Evolutionary conservation across 1,284 basidiomycete species (phyloP).

Genomic region (Malassezia obtusa): DNA sequence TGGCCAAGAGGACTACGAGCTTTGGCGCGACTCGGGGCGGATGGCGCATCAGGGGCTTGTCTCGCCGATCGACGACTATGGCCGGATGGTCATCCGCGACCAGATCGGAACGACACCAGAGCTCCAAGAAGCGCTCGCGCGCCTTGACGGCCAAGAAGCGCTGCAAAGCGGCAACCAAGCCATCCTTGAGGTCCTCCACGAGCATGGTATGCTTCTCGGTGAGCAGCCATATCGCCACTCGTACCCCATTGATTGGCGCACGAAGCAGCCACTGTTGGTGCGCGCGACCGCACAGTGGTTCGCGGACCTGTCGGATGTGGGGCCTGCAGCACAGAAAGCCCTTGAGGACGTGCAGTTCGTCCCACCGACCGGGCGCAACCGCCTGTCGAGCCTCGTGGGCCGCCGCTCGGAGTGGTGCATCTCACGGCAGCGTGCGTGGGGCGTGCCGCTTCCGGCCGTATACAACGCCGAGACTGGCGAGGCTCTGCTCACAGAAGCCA

Average conservation of each 20-base stretch:
- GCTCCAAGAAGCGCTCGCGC: conserved; percentile 49
- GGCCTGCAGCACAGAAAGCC: conserved; percentile 63
- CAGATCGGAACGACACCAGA: conserved; percentile 8
- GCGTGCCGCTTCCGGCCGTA: conserved; percentile 87
- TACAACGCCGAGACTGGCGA: conserved; percentile 61
- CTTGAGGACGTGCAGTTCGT: conserved; percentile 67
- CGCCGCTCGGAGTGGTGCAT: conserved; percentile 98
- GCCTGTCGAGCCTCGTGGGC: conserved; percentile 72
- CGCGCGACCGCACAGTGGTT: conserved; percentile 98
- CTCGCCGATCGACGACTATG: conserved; percentile 63
- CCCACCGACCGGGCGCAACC: conserved; percentile 52
- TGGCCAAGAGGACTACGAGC: conserved; percentile 76
- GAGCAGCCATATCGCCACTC: conserved; percentile 67
- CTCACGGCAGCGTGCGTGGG: conserved; percentile 94
- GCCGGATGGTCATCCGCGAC: conserved; percentile 57
- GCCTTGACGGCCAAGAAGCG: conserved; percentile 63
- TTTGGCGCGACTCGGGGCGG: conserved; percentile 28
- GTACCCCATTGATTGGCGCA: conserved; percentile 97
- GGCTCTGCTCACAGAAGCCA: conserved; percentile 58
- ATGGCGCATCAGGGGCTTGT: conserved; percentile 23
- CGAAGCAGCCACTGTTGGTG: conserved; percentile 80
- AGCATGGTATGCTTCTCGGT: conserved; percentile 57
- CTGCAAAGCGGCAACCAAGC: conserved; percentile 62
- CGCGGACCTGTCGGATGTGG: conserved; percentile 76
- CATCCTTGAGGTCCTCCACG: conserved; percentile 54